These are phyloP conservation scores for Dioscorea zingiberensis DNA, from an alignment of 106 monocot species.

Conservation along the genomic window DNA sequence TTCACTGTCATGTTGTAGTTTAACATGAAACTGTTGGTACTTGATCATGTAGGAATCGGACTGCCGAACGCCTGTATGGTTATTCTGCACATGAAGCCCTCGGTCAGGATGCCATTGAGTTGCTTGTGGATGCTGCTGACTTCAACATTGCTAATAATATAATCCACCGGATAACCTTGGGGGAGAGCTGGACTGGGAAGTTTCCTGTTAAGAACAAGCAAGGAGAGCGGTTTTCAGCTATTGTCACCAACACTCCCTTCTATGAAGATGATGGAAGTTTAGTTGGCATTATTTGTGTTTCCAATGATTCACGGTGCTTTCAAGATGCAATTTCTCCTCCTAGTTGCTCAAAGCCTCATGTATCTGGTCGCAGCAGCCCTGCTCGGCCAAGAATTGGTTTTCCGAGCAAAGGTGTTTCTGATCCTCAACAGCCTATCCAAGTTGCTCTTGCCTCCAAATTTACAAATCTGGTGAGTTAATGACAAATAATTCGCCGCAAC, in stretches of 20 bases:
- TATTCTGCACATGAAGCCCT: conserved; percentile 78
- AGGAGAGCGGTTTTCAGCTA: conserved; percentile 67
- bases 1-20: no score
- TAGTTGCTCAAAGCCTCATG: conserved; percentile 10
- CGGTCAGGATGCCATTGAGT: conserved; percentile 67
- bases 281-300: conserved; percentile 84
- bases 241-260: conserved; percentile 78
- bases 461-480: conserved; percentile 73
- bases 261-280: conserved; percentile 83
- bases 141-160: conserved; percentile 44
- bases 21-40: no score
- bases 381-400: conserved; percentile 8
- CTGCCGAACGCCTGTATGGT: conserved; percentile 89
- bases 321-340: conserved; percentile 33
- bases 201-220: conserved; percentile 75
- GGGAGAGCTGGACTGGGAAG: conserved; percentile 90
- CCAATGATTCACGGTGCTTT: conserved; percentile 64
- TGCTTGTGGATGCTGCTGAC: conserved; percentile 56
- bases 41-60: conserved; percentile 61
- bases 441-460: conserved; percentile 78
- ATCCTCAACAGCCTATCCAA: conserved; percentile 65
- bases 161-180: conserved; percentile 35
- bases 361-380: conserved; percentile 6
- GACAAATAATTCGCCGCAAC: not conserved
- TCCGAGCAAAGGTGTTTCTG: conserved; percentile 30